Evolutionary conservation across 2,329 filamentous ascomycete species (phyloP), one percentile per base, ranked within the genome.

Genomic region (Sclerotinia spermophila): DNA sequence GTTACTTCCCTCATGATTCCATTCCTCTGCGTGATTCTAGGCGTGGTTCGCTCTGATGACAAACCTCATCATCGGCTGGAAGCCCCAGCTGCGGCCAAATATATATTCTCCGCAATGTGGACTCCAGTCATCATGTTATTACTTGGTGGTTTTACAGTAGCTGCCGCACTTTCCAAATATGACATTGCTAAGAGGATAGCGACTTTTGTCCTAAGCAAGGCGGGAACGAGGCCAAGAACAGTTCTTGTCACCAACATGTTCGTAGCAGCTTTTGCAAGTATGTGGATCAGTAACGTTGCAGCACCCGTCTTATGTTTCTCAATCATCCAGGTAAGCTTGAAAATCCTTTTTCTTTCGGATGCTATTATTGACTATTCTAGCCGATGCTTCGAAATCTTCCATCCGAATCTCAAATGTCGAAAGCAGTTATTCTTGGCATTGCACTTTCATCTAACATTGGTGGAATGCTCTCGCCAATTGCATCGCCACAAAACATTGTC

Each of bases 221-320:
- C 96, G 13, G 96, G 96, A 10, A 97, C 96, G 5, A 91, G 90
- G 77, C 96, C 96, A 15, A 86, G 90, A 69, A 95, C 92, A 3
- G 96, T 99, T 5, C 85, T 99, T 6, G 82, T 99, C n/a, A 96
- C 95, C 68, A 97, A 95, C 82, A 99, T 99, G 96, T 94, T 97
- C 77, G 96, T 99, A 56, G 94, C 95, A 69, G 96, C 96, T 78
- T 96, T 99, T 80, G 91, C 96, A 13, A 97, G 94, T 77, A 99
- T 99, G 96, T 93, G 97, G 85, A 98, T 99, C 78, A 97, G 94
- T 82, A 99, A 99, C 76, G 96, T 99, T 40, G 96, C 96, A 1
- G 95, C 96, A 1, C 96, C 96, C 0, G 96, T 99, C 15, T 86
- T 99, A 51, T 99, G 96, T 84, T 98, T 96, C 81, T 97, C 94